Evolutionary conservation across 148 eudicot species (phyloP), one percentile per base, ranked within the genome.

Genomic region (Cornus suecica): DNA sequence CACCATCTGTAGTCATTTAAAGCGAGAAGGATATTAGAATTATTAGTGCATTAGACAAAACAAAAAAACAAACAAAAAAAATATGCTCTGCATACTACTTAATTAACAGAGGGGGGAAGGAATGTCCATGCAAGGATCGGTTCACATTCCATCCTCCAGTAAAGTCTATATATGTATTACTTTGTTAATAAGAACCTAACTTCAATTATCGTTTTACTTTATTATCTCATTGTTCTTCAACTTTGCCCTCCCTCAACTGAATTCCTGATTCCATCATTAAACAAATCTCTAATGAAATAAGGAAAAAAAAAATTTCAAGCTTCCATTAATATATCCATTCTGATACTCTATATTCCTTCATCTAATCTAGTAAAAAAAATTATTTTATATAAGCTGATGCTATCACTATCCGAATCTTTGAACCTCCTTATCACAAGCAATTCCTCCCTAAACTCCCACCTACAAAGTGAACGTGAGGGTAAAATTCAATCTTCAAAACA

Each of bases 1-100:
- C 64, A 85, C 91, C 98, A 94, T 94, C 98, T 94, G 92, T 78
- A 77, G 30, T 73, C 73, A 77, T 16, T 73, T 24, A 72, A 60
- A 68, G 65, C 14, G 67, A 74, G 32, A 62, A 45, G 29, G 37
- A 65, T 23, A 62, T 83, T 74, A 84, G 65, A 71, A 74, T 32
- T 60, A 67, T 8, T 37, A 74, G 58, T 28, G 37, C 15, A 63
- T 10, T 8, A 25, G n/a, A n/a, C n/a, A n/a, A n/a, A n/a, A n/a
- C n/a, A n/a, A n/a, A n/a, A n/a, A n/a, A n/a, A n/a, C n/a, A n/a
- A 56, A 61, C 25, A 3, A 24, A 54, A 28, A 30, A 10, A 63
- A 10, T 16, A 4, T 13, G 31, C 24, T 56, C 41, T 72, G 48
- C 62, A 52, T 30, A 28, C 25, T 28, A 37, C 20, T 54, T 26